A percentile compares a stretch with the other conserved stretches of the same genome.
Evolutionary conservation across 257 asterid species (phyloP).

Genomic region (Rubia yunnanensis): DNA sequence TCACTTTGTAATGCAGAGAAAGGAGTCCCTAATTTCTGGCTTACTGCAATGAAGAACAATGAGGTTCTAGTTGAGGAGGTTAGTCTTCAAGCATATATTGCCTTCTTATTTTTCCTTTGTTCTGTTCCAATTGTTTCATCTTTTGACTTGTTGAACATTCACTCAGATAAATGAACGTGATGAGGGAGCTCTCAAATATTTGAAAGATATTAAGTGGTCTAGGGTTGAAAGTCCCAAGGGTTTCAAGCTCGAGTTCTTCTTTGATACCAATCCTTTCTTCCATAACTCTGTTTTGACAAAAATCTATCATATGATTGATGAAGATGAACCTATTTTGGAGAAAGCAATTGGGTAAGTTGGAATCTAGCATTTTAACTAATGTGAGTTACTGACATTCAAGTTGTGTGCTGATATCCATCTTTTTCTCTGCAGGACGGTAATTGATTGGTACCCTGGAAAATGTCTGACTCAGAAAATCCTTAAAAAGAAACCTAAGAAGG

Average conservation of each 20-base stretch:
- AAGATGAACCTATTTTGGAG: slow-evolving; percentile 83
- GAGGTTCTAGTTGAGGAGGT: slow-evolving; percentile 75
- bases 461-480: slow-evolving; percentile 66
- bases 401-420: not conserved
- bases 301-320: slow-evolving; percentile 84
- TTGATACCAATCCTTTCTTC: slow-evolving; percentile 55
- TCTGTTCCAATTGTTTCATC: not conserved
- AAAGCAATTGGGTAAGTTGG: slow-evolving; percentile 75
- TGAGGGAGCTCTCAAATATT: slow-evolving; percentile 63
- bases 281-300: slow-evolving; percentile 60
- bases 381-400: not conserved
- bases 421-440: slow-evolving; percentile 48
- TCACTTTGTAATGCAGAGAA: slow-evolving; percentile 29
- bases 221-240: slow-evolving; percentile 67
- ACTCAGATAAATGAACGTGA: slow-evolving; percentile 66
- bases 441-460: slow-evolving; percentile 78
- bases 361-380: not conserved
- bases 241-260: slow-evolving; percentile 65
- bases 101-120: not conserved
- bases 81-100: not conserved
- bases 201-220: slow-evolving; percentile 69
- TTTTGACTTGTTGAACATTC: slow-evolving; percentile 7
- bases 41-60: slow-evolving; percentile 66
- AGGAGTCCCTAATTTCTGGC: slow-evolving; percentile 87
- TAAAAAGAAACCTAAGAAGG: slow-evolving; percentile 84